Conservation (phyloP, 176 grass and related monocot genomes). For the Triticum aestivum region IWGSC_CS_RefSeq_v2.1 NC_057798.1:7612447-7612946, state of each 20-base stretch:
- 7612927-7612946: too few relatives aligned
- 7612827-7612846: not conserved
- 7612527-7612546: constrained; percentile 47
- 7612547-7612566: constrained; percentile 50
- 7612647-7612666: too few relatives aligned
- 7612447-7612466: not conserved
- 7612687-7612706: constrained; percentile 23
- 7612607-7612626: too few relatives aligned
- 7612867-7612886: not conserved
- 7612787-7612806: constrained; percentile 18
- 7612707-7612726: constrained; percentile 26
- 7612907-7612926: too few relatives aligned
- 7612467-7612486: not conserved
- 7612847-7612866: constrained; percentile 48
- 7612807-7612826: too few relatives aligned
- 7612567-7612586: constrained; percentile 7
- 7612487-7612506: constrained; percentile 52
- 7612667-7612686: not conserved
- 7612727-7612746: constrained; percentile 37
- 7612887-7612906: too few relatives aligned
- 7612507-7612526: constrained; percentile 44
- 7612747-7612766: constrained; percentile 12
- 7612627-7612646: too few relatives aligned
- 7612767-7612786: not conserved
- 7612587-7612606: constrained; percentile 34